Evolutionary conservation across 2,329 filamentous ascomycete genomes (phyloP).

Genomic region (Xylaria sp.): DNA sequence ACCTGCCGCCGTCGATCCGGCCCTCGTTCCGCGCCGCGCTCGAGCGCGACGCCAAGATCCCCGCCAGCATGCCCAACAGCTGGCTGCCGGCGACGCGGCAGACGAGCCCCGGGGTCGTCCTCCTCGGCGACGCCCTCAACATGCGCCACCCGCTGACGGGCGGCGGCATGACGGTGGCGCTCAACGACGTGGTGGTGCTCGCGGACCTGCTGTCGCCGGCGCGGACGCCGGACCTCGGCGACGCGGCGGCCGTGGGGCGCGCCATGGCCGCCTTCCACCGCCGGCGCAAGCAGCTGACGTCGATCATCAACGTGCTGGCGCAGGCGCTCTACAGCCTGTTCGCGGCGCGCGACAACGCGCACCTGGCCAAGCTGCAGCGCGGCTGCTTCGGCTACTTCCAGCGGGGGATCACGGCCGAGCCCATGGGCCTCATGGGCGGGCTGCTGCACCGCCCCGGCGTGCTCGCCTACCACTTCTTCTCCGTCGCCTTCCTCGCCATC

Average conservation of each 20-base stretch:
- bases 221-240: slow-evolving; percentile 67
- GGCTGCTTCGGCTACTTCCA: slow-evolving; percentile 96
- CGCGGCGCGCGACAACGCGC: slow-evolving; percentile 71
- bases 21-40: slow-evolving; percentile 77
- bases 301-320: slow-evolving; percentile 96
- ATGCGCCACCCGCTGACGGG: slow-evolving; percentile 99
- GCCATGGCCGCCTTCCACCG: slow-evolving; percentile 83
- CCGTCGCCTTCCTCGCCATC: slow-evolving; percentile 85
- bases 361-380: slow-evolving; percentile 78
- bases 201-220: slow-evolving; percentile 72
- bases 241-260: slow-evolving; percentile 65
- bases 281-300: slow-evolving; percentile 77
- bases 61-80: slow-evolving; percentile 89
- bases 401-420: slow-evolving; percentile 73
- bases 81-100: slow-evolving; percentile 79
- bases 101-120: slow-evolving; percentile 70
- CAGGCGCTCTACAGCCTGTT: slow-evolving; percentile 92
- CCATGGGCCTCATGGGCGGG: slow-evolving; percentile 79
- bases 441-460: slow-evolving; percentile 76
- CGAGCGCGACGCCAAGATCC: slow-evolving; percentile 70
- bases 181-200: slow-evolving; percentile 87
- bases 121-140: slow-evolving; percentile 94
- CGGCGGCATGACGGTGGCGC: slow-evolving; percentile 96
- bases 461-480: slow-evolving; percentile 92
- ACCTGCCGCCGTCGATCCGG: slow-evolving; percentile 71